Percentiles rank a stretch among this genome's conserved stretches.
Evolutionary conservation across 78 protist species (phyloP).

Genomic region (Carpediemonas membranifera): DNA sequence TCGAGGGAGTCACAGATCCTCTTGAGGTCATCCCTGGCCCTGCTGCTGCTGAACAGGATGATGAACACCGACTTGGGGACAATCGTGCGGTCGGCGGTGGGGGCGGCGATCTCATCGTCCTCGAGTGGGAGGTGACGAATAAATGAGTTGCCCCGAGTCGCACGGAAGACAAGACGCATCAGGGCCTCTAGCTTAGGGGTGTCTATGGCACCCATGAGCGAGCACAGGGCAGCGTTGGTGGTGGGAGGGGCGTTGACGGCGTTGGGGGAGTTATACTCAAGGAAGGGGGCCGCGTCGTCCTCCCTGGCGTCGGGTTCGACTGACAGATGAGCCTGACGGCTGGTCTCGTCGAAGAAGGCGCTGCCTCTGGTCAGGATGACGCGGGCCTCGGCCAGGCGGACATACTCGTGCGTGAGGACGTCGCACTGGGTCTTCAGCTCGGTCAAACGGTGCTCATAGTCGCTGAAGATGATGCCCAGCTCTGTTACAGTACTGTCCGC

Average conservation of each 20-base stretch:
- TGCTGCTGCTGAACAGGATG: neutral
- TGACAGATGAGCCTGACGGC: no score
- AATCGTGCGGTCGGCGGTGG: neutral
- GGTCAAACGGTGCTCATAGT: neutral
- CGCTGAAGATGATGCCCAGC: neutral
- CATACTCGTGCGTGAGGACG: no score
- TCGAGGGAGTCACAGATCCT: neutral
- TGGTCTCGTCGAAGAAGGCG: neutral
- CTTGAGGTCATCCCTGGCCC: neutral
- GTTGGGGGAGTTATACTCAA: neutral
- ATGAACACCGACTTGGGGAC: neutral
- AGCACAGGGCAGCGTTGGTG: neutral
- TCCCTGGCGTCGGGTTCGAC: neutral
- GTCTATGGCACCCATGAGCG: neutral
- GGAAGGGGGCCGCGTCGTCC: neutral
- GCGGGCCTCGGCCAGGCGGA: neutral
- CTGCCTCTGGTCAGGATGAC: neutral
- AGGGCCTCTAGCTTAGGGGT: neutral
- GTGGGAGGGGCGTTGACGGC: neutral
- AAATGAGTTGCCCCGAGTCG: neutral
- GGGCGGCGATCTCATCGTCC: neutral
- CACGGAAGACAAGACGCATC: neutral
- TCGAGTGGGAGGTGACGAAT: no score
- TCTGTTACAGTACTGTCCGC: neutral
- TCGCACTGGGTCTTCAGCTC: neutral